Evolutionary conservation across 306 rosid species (phyloP).

Genomic region (Biancaea sappan): DNA sequence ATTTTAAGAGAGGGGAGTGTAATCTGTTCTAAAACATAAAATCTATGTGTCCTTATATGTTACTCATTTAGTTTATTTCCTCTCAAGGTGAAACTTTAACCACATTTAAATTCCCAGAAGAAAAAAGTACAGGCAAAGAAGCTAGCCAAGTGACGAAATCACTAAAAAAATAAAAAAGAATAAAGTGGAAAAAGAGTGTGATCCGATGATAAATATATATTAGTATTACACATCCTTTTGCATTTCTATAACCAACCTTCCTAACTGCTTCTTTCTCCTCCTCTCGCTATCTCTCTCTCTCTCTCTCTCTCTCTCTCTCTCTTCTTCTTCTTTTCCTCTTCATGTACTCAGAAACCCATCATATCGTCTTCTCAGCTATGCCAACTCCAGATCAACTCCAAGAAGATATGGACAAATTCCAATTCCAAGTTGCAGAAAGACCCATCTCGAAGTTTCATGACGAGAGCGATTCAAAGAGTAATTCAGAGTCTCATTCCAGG

Average conservation of each 20-base stretch:
- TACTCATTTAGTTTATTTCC: no score
- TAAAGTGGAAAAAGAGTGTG: conserved; percentile 15
- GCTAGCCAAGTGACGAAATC: neutral
- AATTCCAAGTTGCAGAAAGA: conserved; percentile 11
- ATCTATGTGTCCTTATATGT: no score
- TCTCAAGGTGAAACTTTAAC: neutral
- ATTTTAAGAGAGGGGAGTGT: no score
- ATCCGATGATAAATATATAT: no score
- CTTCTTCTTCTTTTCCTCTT: neutral
- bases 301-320: conserved; percentile 1
- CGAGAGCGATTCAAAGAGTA: conserved; percentile 14
- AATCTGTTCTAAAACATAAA: no score
- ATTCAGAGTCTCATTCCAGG: conserved; percentile 17
- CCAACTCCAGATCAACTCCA: conserved; percentile 25
- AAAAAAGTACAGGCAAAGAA: conserved; percentile 47
- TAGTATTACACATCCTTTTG: conserved; percentile 21
- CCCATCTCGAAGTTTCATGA: neutral
- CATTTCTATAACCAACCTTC: conserved; percentile 35
- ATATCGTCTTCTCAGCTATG: conserved; percentile 24
- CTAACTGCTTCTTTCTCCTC: conserved; percentile 13
- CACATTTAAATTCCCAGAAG: neutral
- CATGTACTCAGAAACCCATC: conserved; percentile 16
- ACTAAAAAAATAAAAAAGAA: conserved; percentile 13
- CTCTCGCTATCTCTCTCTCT: neutral
- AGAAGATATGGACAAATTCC: neutral